These are phyloP conservation scores for Solanum hybrid DNA, from an alignment of 305 asterid genomes.

Conservation along the genomic window DNA sequence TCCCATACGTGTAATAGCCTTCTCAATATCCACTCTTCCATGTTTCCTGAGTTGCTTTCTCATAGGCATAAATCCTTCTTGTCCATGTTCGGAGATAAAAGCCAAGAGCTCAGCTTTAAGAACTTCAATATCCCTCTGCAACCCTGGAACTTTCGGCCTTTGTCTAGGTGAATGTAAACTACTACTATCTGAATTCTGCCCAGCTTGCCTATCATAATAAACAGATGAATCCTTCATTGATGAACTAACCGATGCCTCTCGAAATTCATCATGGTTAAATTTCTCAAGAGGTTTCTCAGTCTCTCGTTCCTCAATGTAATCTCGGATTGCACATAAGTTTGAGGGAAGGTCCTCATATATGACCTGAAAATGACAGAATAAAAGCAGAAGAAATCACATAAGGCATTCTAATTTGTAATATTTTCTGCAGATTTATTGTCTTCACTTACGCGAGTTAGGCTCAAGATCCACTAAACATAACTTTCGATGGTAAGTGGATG, in stretches of 20 bases:
- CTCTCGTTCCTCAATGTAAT: constrained; percentile 57
- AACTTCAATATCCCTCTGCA: constrained; percentile 80
- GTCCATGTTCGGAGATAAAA: constrained; percentile 77
- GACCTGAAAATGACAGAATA: constrained; percentile 32
- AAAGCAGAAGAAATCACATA: not conserved
- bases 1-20: constrained; percentile 84
- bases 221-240: constrained; percentile 16
- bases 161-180: constrained; percentile 34
- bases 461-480: not conserved
- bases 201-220: constrained; percentile 12
- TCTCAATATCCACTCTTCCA: constrained; percentile 82
- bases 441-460: not conserved
- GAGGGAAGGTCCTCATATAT: constrained; percentile 96
- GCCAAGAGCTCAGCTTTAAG: constrained; percentile 73
- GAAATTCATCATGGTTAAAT: constrained; percentile 7
- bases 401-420: not conserved
- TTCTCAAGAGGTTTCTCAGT: constrained; percentile 19
- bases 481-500: not conserved
- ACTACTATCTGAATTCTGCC: constrained; percentile 22
- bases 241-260: constrained; percentile 22
- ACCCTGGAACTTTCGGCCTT: constrained; percentile 74
- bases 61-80: constrained; percentile 98
- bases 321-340: constrained; percentile 88
- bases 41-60: constrained; percentile 75
- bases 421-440: not conserved